A percentile compares a stretch with the other conserved stretches of the same genome.
Conservation (phyloP, 495 filamentous ascomycete species). For the Schizothecium vesticola region DNA sequence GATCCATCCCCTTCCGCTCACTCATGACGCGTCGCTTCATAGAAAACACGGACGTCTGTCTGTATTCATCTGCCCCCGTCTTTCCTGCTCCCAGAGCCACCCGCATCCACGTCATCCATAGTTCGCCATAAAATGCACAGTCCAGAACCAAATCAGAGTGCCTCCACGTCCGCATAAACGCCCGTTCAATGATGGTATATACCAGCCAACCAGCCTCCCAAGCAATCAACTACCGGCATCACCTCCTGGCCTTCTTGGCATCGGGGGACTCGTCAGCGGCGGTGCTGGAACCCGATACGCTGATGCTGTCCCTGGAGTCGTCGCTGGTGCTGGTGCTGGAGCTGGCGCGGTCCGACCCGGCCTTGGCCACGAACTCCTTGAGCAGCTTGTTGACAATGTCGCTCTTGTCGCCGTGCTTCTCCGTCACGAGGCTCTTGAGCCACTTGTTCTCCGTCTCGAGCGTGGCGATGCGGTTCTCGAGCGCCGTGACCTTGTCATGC, state of each 20-base stretch:
- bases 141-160: neutral
- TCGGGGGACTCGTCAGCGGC: conserved; percentile 8
- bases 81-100: neutral
- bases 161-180: conserved; percentile 10
- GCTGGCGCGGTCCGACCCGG: neutral
- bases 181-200: conserved; percentile 17
- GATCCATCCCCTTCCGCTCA: neutral
- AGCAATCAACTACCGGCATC: conserved; percentile 14
- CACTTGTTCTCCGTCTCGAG: conserved; percentile 95
- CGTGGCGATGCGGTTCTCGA: conserved; percentile 78
- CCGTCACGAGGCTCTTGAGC: conserved; percentile 88
- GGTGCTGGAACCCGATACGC: conserved; percentile 9
- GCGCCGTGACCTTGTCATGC: conserved; percentile 67
- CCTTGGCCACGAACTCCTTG: conserved; percentile 32
- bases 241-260: conserved; percentile 4
- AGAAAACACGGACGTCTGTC: conserved; percentile 1
- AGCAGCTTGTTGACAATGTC: conserved; percentile 42
- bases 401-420: conserved; percentile 69
- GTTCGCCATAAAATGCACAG: conserved; percentile 2
- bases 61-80: neutral
- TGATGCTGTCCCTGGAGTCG: conserved; percentile 8
- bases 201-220: neutral
- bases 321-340: neutral
- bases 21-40: conserved; percentile 6
- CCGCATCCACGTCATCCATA: neutral